Base-by-base conservation (phyloP, 306 rosid species). In the Glycine tomentella region DNA sequence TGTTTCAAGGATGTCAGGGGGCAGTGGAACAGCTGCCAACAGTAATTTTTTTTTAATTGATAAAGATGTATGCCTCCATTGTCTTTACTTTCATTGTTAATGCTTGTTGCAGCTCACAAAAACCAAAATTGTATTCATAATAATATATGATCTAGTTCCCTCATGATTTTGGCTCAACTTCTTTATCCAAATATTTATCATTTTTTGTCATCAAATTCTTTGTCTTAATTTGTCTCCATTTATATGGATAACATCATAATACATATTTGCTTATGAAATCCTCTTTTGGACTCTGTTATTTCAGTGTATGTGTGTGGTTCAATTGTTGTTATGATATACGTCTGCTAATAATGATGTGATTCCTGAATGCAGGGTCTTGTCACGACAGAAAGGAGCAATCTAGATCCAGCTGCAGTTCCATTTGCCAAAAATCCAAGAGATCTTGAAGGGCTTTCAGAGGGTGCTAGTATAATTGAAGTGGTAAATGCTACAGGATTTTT, bases 391-490 rank as follows among this genome's bases (percentile, higher is more conserved):
- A 91, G 98, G 87, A 86, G 77, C 75, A 81, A 81, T 74, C 86
- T 91, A 79, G 97, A 91, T 88, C 91, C 93, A 7, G 90, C 90
- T 33, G 98, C 95, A 73, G 89, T 89, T 67, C 91, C 94, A 49
- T 93, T 93, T 85, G 98, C 98, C 74, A 91, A 87, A 84, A 87
- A 83, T 50, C 86, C 88, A 20, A 82, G 81, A 33, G 88, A 87
- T 46, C 51, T 88, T 59, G 97, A 87, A 58, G 97, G 93, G 72
- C 93, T 91, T 76, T 75, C 71, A 72, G 98, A 93, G 87, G 98
- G 97, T 85, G 91, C 98, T 64, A 79, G 84, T 80, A 84, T 93
- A 85, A 9, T 80, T 82, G 97, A 93, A 89, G 98, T 93, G 97
- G 98, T 93, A 91, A 84, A 66, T 84, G 13, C 78, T 81, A 64